Evolutionary conservation across 805 yeast genomes (phyloP), one percentile per base, ranked within the genome.

Genomic region (Zygosaccharomyces bailii): DNA sequence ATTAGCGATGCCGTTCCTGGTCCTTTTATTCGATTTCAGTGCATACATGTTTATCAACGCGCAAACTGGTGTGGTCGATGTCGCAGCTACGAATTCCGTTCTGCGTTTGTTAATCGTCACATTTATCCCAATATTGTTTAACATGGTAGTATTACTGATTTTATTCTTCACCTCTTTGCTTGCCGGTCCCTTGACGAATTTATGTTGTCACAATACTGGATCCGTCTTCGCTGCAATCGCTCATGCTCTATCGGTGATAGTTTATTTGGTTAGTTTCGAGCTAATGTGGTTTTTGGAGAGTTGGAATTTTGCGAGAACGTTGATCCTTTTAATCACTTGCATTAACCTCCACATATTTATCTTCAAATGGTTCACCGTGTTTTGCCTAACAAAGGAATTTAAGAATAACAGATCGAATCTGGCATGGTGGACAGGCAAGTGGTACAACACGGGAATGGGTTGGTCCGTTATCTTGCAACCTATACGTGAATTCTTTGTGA

Each of bases 11-110:
- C 93, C 96, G 35, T 57, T 82, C 30, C 63, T 86, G 47, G 80
- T 81, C 55, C 80, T 93, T 13, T 76, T 80, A 20, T 80, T 82
- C 53, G 75, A 84, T 39, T 76, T 84, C 45, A 67, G 81, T 42
- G 90, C 96, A 0, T 91, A 79, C 64, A 71, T 82, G 42, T 91
- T 85, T 57, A 82, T 86, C 56, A 90, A 89, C 65, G 74, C 96
- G 1, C 96, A 88, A 68, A 86, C 82, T 25, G 96, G 96, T 23
- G 96, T 88, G 0, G 49, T 54, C 38, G 54, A 65, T 42, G 67
- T 76, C n/a, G 51, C 65, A 45, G 70, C 75, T 2, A 74, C 79
- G 5, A 78, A 82, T 60, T 76, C 91, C 0, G 57, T 85, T 0
- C 50, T 84, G 9, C 72, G 97, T 45, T 63, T 91, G 23, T 58